These are phyloP conservation scores for Clohesyomyces aquaticus DNA, from an alignment of 495 filamentous ascomycete species.

Conservation along the genomic window DNA sequence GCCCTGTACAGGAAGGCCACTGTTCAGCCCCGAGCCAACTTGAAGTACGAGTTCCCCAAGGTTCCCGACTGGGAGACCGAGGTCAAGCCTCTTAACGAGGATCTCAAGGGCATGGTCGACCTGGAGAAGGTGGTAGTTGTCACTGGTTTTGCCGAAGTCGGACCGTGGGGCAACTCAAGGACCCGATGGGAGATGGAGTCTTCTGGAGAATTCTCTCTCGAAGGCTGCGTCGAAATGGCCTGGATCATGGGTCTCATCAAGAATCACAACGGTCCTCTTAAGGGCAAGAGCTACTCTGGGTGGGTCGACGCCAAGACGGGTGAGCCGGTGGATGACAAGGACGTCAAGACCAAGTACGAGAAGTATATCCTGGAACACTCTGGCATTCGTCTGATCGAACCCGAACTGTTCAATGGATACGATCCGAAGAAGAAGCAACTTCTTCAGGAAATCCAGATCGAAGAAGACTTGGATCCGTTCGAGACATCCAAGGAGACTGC, in stretches of 20 bases:
- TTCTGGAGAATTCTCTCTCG: slow-evolving; percentile 91
- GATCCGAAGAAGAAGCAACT: slow-evolving; percentile 98
- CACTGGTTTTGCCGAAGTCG: slow-evolving; percentile 93
- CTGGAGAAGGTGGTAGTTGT: slow-evolving; percentile 97
- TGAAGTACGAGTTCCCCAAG: slow-evolving; percentile 92
- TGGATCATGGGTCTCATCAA: slow-evolving; percentile 99
- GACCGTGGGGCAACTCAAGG: slow-evolving; percentile 96
- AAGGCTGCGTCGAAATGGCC: slow-evolving; percentile 98
- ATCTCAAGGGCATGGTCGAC: slow-evolving; percentile 96
- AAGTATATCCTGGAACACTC: slow-evolving; percentile 94
- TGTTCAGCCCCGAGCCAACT: slow-evolving; percentile 92
- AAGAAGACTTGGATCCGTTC: slow-evolving; percentile 96
- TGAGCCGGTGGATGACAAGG: slow-evolving; percentile 97
- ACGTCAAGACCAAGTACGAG: slow-evolving; percentile 95
- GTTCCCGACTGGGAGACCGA: slow-evolving; percentile 91
- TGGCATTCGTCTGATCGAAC: slow-evolving; percentile 96
- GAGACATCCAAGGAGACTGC: slow-evolving; percentile 97
- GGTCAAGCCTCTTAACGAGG: slow-evolving; percentile 80
- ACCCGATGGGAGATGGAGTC: slow-evolving; percentile 99
- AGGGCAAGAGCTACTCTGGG: slow-evolving; percentile 93
- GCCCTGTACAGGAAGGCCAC: slow-evolving; percentile 91
- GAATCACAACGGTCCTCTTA: slow-evolving; percentile 97
- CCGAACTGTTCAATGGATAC: slow-evolving; percentile 95
- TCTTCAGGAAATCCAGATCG: slow-evolving; percentile 93
- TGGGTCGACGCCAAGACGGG: slow-evolving; percentile 96